Percentiles rank a stretch among this genome's conserved stretches.
phyloP scores from a whole-genome alignment of 495 filamentous ascomycete genomes.

The Podospora anserina region DNA sequence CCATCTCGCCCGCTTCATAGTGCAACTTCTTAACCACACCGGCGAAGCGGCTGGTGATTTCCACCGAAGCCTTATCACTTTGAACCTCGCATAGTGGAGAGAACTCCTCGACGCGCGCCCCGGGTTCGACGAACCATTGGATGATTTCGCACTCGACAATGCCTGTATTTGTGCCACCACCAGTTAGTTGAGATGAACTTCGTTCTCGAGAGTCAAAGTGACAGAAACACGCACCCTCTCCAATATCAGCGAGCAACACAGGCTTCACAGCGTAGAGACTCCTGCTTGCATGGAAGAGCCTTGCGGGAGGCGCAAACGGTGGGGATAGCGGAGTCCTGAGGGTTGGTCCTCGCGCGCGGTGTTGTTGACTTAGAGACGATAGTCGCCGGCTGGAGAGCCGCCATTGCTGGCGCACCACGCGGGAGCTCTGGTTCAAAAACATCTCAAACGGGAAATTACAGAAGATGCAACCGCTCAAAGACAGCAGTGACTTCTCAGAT shows the following conservation, averaged over 20 bases:
- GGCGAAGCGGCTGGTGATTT: constrained; percentile 94
- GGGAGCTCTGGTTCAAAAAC: constrained; percentile 46
- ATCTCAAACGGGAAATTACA: constrained; percentile 27
- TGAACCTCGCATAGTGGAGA: constrained; percentile 97
- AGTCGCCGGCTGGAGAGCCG: constrained; percentile 28
- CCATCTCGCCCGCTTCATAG: constrained; percentile 94
- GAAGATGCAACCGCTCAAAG: constrained; percentile 5
- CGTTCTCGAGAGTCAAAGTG: background rate
- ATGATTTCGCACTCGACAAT: constrained; percentile 98
- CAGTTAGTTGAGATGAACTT: constrained; percentile 2
- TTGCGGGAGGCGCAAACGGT: constrained; percentile 28
- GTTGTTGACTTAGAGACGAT: constrained; percentile 29
- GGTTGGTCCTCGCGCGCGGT: constrained; percentile 14
- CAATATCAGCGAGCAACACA: constrained; percentile 91
- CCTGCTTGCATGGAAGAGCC: constrained; percentile 60
- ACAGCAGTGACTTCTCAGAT: constrained; percentile 20
- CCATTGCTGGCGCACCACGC: constrained; percentile 42
- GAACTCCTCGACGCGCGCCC: constrained; percentile 95
- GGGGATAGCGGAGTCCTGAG: constrained; percentile 14
- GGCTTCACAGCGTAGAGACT: constrained; percentile 67
- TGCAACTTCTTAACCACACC: constrained; percentile 95
- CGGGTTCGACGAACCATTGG: constrained; percentile 98
- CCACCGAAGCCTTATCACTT: constrained; percentile 96
- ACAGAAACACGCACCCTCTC: constrained; percentile 64
- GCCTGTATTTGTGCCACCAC: constrained; percentile 47